Evolutionary conservation across 2,329 filamentous ascomycete species (phyloP).

Genomic region (Colletotrichum orchidophilum): DNA sequence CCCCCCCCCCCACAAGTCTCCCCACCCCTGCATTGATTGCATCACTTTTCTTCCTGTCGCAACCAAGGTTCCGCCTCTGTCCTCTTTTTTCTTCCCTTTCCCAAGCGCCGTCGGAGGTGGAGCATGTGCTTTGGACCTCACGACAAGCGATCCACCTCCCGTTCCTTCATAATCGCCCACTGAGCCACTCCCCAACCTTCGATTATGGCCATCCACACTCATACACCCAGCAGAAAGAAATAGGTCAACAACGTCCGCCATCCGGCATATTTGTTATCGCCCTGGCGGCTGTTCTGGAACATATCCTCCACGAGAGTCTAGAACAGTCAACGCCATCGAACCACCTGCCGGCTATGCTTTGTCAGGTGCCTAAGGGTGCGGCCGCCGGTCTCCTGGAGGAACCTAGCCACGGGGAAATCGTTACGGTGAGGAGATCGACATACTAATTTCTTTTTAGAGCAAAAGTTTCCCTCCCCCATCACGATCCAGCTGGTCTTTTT

Average conservation of each 20-base stretch:
- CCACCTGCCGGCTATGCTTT: conserved; percentile 17
- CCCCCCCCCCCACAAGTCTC: background rate
- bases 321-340: conserved; percentile 30
- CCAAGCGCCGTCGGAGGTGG: background rate
- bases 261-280: background rate
- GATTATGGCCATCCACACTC: background rate
- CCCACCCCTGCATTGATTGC: conserved; percentile 35
- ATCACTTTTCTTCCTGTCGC: conserved; percentile 32
- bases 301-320: conserved; percentile 19
- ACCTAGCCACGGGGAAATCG: conserved; percentile 25
- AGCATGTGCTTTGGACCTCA: background rate
- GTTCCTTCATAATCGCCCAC: conserved; percentile 3
- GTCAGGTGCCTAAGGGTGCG: conserved; percentile 13
- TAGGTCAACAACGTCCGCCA: background rate
- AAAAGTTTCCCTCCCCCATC: conserved; percentile 4
- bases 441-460: conserved; percentile 4
- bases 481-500: conserved; percentile 9
- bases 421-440: conserved; percentile 30
- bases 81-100: background rate
- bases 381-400: conserved; percentile 18
- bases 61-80: background rate
- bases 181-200: background rate
- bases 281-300: background rate
- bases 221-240: background rate
- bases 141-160: background rate